Conservation (phyloP, 2,329 filamentous ascomycete genomes). For the Nothomitra cinnamomea region DNA sequence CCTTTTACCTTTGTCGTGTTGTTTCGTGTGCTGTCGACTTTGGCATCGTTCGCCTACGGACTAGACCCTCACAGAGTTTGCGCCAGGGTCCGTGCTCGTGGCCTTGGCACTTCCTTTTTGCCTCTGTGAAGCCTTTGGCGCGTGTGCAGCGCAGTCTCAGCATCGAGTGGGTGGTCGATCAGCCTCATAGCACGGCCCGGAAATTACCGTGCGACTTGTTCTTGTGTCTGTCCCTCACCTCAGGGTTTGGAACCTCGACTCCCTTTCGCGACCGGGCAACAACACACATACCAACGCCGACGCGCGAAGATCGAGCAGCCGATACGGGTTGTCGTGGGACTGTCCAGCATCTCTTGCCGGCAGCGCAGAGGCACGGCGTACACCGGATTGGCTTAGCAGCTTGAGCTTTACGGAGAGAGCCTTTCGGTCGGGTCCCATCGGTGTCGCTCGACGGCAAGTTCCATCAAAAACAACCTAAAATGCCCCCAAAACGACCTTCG, state of each 20-base stretch:
- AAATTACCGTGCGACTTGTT: not conserved
- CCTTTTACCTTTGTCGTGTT: too few relatives aligned
- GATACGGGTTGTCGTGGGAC: not conserved
- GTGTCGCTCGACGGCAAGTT: constrained; percentile 6
- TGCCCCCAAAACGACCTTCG: constrained; percentile 9
- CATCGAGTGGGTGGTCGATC: not conserved
- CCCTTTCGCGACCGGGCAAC: not conserved
- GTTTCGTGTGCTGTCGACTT: too few relatives aligned
- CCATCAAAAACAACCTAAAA: constrained; percentile 3
- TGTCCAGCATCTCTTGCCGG: not conserved
- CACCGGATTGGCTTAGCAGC: not conserved
- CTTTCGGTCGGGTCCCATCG: not conserved
- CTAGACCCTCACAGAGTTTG: too few relatives aligned
- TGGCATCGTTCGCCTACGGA: too few relatives aligned
- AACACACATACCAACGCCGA: too few relatives aligned
- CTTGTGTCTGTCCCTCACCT: not conserved
- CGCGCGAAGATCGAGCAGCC: not conserved
- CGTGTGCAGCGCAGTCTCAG: too few relatives aligned
- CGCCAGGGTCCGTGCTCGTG: too few relatives aligned
- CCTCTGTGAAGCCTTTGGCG: too few relatives aligned
- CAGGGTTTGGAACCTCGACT: not conserved
- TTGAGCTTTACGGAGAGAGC: not conserved
- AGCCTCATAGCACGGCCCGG: constrained; percentile 4
- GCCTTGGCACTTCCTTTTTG: not conserved
- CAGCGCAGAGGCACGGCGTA: not conserved